A percentile compares a stretch with the other conserved stretches of the same genome.
phyloP scores from a whole-genome alignment of 345 rosid species.

The Moricandia arvensis region DNA sequence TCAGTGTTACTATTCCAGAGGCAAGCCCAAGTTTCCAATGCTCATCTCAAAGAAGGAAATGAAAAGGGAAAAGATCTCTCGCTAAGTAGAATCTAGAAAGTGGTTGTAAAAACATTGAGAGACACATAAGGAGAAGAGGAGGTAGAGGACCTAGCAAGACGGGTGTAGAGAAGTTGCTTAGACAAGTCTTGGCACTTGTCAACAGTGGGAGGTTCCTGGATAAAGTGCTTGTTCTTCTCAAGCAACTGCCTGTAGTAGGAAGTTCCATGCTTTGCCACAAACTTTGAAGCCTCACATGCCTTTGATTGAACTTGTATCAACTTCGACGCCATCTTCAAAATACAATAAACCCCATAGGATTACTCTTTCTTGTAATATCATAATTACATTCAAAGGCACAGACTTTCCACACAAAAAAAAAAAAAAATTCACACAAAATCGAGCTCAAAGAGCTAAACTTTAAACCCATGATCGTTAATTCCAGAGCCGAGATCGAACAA shows the following conservation, averaged over 20 bases:
- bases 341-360: background rate
- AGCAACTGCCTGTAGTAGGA: slow-evolving; percentile 72
- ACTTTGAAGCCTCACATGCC: slow-evolving; percentile 71
- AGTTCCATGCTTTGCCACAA: slow-evolving; percentile 68
- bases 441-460: background rate
- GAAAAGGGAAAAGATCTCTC: too few relatives aligned
- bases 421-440: slow-evolving; percentile 7
- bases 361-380: background rate
- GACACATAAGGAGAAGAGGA: background rate
- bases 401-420: background rate
- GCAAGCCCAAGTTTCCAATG: too few relatives aligned
- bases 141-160: slow-evolving; percentile 75
- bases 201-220: slow-evolving; percentile 75
- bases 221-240: slow-evolving; percentile 77
- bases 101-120: background rate
- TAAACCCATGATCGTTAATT: background rate
- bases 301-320: slow-evolving; percentile 62
- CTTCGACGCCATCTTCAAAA: slow-evolving; percentile 58
- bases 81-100: too few relatives aligned
- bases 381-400: background rate
- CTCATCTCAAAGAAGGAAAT: too few relatives aligned
- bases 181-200: slow-evolving; percentile 69
- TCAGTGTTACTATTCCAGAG: too few relatives aligned
- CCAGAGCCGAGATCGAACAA: slow-evolving; percentile 24
- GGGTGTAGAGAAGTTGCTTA: slow-evolving; percentile 83